Percentiles rank a stretch among this genome's conserved stretches.
phyloP scores from a whole-genome alignment of 371 early-diverging fungal genomes.

The Mucor piriformis region DNA sequence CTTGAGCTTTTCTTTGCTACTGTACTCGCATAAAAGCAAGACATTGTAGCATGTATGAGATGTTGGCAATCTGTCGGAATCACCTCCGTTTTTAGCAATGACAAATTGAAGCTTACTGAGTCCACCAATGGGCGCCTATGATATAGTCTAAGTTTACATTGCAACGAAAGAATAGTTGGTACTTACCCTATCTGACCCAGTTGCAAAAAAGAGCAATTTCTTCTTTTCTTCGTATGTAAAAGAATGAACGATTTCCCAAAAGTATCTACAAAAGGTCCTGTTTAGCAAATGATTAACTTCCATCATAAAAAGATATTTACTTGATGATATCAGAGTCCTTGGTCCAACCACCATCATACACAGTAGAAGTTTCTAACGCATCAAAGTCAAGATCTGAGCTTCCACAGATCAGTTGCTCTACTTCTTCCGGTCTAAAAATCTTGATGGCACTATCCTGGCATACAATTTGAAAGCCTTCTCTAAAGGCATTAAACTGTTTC shows the following conservation, averaged over 20 bases:
- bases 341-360: constrained; percentile 88
- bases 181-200: constrained; percentile 91
- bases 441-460: constrained; percentile 82
- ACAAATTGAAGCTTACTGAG: constrained; percentile 90
- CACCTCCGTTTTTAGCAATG: constrained; percentile 97
- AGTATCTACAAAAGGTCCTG: constrained; percentile 46
- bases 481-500: constrained; percentile 85
- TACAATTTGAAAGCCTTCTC: constrained; percentile 88
- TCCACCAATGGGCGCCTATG: constrained; percentile 91
- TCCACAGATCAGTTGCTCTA: constrained; percentile 96
- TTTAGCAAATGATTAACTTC: constrained; percentile 15
- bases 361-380: constrained; percentile 80
- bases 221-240: constrained; percentile 87
- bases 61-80: constrained; percentile 80
- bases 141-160: no score
- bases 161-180: no score
- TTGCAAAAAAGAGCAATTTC: constrained; percentile 93
- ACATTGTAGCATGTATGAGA: constrained; percentile 92
- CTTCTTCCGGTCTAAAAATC: constrained; percentile 92
- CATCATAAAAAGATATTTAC: constrained; percentile 14
- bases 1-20: constrained; percentile 74
- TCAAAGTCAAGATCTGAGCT: constrained; percentile 86
- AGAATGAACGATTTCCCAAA: constrained; percentile 94
- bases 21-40: constrained; percentile 91
- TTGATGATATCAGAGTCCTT: constrained; percentile 66